Conservation (phyloP, 495 filamentous ascomycete species). For the Aspergillus taichungensis region DNA sequence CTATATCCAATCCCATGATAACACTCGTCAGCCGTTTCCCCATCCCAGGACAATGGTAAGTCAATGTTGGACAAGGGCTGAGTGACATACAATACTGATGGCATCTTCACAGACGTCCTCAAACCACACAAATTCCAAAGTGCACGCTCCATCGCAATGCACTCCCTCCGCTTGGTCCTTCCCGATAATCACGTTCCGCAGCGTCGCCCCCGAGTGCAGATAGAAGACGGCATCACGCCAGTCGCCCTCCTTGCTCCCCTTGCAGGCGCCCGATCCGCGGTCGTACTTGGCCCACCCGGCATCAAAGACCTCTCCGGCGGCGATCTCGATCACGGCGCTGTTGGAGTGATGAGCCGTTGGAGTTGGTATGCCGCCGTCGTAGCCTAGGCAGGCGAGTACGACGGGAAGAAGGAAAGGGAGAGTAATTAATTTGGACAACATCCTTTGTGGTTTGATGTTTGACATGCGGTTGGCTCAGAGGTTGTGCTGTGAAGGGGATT, state of each 20-base stretch:
- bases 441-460: background rate
- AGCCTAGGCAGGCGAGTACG: slow-evolving; percentile 11
- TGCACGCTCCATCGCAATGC: slow-evolving; percentile 11
- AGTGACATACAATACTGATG: slow-evolving; percentile 8
- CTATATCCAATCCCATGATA: background rate
- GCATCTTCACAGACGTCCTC: slow-evolving; percentile 15
- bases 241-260: slow-evolving; percentile 2
- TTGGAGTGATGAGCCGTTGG: slow-evolving; percentile 7
- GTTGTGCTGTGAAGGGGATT: no score
- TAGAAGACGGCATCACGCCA: slow-evolving; percentile 12
- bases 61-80: background rate
- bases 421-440: background rate
- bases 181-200: slow-evolving; percentile 14
- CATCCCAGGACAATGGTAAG: background rate
- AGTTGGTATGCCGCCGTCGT: slow-evolving; percentile 11
- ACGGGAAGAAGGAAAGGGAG: slow-evolving; percentile 1
- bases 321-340: slow-evolving; percentile 10
- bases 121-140: slow-evolving; percentile 15
- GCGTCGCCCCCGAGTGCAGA: slow-evolving; percentile 8
- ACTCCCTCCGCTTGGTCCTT: slow-evolving; percentile 13
- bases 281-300: slow-evolving; percentile 14
- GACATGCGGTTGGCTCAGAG: no score
- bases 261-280: slow-evolving; percentile 12
- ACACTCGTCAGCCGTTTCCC: no score
- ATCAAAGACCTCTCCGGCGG: slow-evolving; percentile 9